Percentiles rank a stretch among this genome's conserved stretches.
Conservation (phyloP, 352 stramenopile species). For the Phytophthora uliginosa region DNA sequence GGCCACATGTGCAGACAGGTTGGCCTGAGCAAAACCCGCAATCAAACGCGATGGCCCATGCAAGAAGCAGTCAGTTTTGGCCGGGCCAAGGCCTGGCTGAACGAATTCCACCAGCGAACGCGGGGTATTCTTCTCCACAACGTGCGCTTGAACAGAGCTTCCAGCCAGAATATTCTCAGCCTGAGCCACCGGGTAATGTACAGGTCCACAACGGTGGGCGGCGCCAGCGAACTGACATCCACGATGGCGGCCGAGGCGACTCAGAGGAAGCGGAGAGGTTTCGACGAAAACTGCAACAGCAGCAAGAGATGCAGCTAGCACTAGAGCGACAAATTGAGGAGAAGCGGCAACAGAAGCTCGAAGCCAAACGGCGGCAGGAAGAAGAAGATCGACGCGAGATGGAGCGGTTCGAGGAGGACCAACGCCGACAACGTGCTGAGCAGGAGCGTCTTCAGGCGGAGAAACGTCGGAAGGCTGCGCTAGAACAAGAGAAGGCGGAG, state of each 20-base stretch:
- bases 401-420: conserved; percentile 61
- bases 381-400: conserved; percentile 68
- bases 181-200: not conserved
- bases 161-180: conserved; percentile 4
- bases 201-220: conserved; percentile 26
- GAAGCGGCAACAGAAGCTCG: conserved; percentile 69
- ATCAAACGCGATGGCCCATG: conserved; percentile 13
- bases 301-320: conserved; percentile 62
- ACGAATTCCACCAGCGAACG: not conserved
- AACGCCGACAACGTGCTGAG: conserved; percentile 52
- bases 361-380: conserved; percentile 62
- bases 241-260: conserved; percentile 26
- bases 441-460: conserved; percentile 56
- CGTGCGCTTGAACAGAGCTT: conserved; percentile 5
- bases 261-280: conserved; percentile 22
- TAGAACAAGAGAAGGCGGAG: conserved; percentile 51
- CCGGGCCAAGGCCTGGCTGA: conserved; percentile 7
- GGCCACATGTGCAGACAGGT: conserved; percentile 7
- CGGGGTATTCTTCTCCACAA: conserved; percentile 4
- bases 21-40: conserved; percentile 9
- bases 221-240: conserved; percentile 36
- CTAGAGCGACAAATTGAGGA: conserved; percentile 71
- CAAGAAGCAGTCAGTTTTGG: conserved; percentile 27
- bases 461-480: conserved; percentile 57
- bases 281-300: conserved; percentile 48